phyloP scores from a whole-genome alignment of 371 early-diverging fungal species.

The Actinomortierella wolfii region DNA sequence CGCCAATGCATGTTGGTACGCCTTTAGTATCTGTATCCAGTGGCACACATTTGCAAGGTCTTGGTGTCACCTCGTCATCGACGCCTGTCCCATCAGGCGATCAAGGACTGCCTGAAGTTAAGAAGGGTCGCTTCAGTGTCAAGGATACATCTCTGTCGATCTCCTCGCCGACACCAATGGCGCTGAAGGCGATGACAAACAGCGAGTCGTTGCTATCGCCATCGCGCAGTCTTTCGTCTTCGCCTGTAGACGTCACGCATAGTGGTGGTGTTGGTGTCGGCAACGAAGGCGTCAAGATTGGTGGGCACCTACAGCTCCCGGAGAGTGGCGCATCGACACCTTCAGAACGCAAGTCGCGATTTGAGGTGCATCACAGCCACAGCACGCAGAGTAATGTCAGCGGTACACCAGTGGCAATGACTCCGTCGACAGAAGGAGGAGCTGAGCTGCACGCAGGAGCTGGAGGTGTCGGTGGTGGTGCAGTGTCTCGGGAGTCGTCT shows the following conservation, averaged over 20 bases:
- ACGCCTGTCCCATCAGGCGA: slow-evolving; percentile 8
- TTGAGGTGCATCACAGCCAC: slow-evolving; percentile 41
- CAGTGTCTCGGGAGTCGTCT: slow-evolving; percentile 21
- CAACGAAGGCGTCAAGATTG: slow-evolving; percentile 27
- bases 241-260: slow-evolving; percentile 24
- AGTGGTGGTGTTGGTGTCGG: no score
- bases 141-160: slow-evolving; percentile 20
- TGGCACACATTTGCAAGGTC: slow-evolving; percentile 7
- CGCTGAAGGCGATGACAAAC: slow-evolving; percentile 17
- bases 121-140: slow-evolving; percentile 43
- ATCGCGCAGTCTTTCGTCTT: slow-evolving; percentile 34
- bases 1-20: no score
- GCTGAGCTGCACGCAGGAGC: no score
- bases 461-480: neutral
- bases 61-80: slow-evolving; percentile 12
- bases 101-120: slow-evolving; percentile 19
- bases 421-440: slow-evolving; percentile 9
- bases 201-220: slow-evolving; percentile 18
- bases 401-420: slow-evolving; percentile 4
- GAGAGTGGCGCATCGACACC: neutral
- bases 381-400: no score
- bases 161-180: slow-evolving; percentile 17
- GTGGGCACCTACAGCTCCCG: slow-evolving; percentile 4
- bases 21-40: no score
- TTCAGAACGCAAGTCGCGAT: slow-evolving; percentile 41